Evolutionary conservation across 2,329 filamentous ascomycete genomes (phyloP), one percentile per base, ranked within the genome.

Genomic region (Mycogone perniciosa): DNA sequence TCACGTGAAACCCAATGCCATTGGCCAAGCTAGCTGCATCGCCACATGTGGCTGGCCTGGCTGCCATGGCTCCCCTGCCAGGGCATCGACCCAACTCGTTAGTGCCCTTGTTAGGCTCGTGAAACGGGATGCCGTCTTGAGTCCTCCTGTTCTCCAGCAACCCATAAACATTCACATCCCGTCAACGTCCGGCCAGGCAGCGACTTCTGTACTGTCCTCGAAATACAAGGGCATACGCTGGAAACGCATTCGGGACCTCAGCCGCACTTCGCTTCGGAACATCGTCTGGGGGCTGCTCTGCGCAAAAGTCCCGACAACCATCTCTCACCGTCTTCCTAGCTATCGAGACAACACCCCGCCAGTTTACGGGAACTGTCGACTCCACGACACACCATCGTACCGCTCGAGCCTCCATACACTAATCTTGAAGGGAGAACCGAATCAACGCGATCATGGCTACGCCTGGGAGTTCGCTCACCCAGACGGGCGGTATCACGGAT

Each of bases 401-500:
- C 37, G 37, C 13, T 20, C 30, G 31, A 38, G 35, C 30, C 13
- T 31, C 43, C 13, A 6, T 27, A 9, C 43, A 27, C n/a, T 9
- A 31, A 9, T 31, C 34, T 30, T 40, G 26, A 20, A 30, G 13
- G 7, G 29, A 34, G 31, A 40, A 34, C 42, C 13, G 20, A 27
- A 34, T n/a, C 33, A 44, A 29, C 48, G 50, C 55, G 45, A 66
- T 52, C 44, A 71, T 71, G 68, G 70, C 62, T 57, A 54, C 47
- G 8, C 11, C 47, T 34, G 42, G 55, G 53, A 56, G 61, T 53
- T 62, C 61, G 55, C 65, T 77, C 55, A 64, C 64, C 58, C 68
- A 70, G 38, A 67, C 70, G 67, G 81, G 80, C 59, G 81, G 81
- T 62, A 84, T 84, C 68, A 82, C 81, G 56, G 81, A 84, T 72